Evolutionary conservation across 140 eudicot genomes (phyloP).

Genomic region (Cichorium intybus): DNA sequence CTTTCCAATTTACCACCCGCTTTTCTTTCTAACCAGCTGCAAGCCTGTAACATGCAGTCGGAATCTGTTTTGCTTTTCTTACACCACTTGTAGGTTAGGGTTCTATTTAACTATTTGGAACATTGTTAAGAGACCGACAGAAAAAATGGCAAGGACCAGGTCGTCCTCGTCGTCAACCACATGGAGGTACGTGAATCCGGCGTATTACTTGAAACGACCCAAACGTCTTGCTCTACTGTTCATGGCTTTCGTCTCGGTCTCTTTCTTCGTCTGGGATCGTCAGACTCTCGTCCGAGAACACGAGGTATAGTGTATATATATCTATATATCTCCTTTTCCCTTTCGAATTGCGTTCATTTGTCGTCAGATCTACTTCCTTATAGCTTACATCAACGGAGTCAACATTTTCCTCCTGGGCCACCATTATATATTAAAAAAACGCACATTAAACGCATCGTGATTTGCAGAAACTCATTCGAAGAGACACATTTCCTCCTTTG

Average conservation of each 20-base stretch:
- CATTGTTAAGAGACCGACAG: neutral
- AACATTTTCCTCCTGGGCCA: neutral
- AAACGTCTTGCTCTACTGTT: conserved; percentile 80
- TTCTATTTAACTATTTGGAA: neutral
- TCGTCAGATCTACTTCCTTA: conserved; percentile 18
- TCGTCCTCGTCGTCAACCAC: conserved; percentile 38
- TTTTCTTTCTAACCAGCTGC: neutral
- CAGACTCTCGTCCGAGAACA: conserved; percentile 84
- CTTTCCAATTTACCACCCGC: neutral
- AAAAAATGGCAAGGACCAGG: conserved; percentile 78
- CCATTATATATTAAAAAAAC: neutral
- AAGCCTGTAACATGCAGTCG: conserved; percentile 5
- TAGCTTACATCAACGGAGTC: neutral
- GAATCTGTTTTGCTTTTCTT: conserved; percentile 6
- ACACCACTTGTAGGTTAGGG: conserved; percentile 12
- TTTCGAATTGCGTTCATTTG: neutral
- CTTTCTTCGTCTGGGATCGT: conserved; percentile 87
- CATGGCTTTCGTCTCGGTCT: conserved; percentile 49
- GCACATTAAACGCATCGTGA: neutral
- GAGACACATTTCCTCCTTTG: neutral
- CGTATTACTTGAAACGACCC: conserved; percentile 88
- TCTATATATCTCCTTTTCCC: neutral
- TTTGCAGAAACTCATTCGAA: neutral
- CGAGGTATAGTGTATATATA: conserved; percentile 45
- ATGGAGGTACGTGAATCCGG: conserved; percentile 81